Evolutionary conservation across 352 stramenopile genomes (phyloP).

Genomic region (Phytophthora nicotianae): DNA sequence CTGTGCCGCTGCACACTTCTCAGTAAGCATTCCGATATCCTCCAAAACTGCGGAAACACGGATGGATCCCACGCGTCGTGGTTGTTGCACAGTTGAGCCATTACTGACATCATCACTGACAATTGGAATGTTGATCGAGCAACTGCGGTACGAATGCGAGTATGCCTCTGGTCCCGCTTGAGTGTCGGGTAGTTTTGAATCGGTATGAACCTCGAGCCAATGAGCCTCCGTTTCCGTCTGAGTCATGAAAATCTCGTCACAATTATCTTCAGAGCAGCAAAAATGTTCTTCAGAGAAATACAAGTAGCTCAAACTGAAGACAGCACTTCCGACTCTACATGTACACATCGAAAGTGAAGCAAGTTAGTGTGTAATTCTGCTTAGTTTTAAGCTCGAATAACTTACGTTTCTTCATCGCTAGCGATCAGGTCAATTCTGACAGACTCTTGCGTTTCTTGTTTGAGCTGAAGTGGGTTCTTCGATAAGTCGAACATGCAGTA

Average conservation of each 20-base stretch:
- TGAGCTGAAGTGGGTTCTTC: slow-evolving; percentile 40
- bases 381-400: not conserved
- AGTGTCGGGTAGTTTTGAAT: slow-evolving; percentile 16
- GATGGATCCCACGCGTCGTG: slow-evolving; percentile 30
- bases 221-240: slow-evolving; percentile 38
- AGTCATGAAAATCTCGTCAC: slow-evolving; percentile 40
- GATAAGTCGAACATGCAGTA: slow-evolving; percentile 59
- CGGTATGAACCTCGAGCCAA: slow-evolving; percentile 42
- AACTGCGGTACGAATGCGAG: slow-evolving; percentile 47
- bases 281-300: slow-evolving; percentile 64
- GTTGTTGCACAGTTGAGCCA: slow-evolving; percentile 2
- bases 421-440: slow-evolving; percentile 49
- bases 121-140: slow-evolving; percentile 66
- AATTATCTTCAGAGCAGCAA: slow-evolving; percentile 45
- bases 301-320: slow-evolving; percentile 81
- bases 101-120: slow-evolving; percentile 19
- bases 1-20: not conserved
- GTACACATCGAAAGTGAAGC: slow-evolving; percentile 5
- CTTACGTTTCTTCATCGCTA: slow-evolving; percentile 28
- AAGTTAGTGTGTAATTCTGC: not conserved
- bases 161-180: slow-evolving; percentile 21
- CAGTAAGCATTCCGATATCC: slow-evolving; percentile 32
- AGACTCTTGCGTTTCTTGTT: slow-evolving; percentile 50
- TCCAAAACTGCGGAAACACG: slow-evolving; percentile 47
- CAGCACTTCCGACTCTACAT: slow-evolving; percentile 39